These are phyloP conservation scores for Aspergillus hiratsukae DNA, from an alignment of 2,329 filamentous ascomycete genomes.

Conservation along the genomic window DNA sequence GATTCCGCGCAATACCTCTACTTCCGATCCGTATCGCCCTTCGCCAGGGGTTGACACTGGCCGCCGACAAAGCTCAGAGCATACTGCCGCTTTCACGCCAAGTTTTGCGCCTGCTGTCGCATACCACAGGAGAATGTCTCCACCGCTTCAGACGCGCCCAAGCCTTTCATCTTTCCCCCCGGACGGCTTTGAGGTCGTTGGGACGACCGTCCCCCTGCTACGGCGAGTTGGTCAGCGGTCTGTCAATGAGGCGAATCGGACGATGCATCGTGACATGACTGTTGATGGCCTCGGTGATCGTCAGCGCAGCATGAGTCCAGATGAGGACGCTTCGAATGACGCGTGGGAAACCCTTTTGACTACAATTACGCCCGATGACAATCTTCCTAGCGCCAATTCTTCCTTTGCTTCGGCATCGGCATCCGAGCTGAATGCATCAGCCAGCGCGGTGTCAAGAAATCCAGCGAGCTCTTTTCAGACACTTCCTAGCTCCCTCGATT, in stretches of 20 bases:
- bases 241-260: constrained; percentile 19
- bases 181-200: constrained; percentile 16
- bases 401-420: constrained; percentile 65
- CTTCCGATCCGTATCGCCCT: constrained; percentile 23
- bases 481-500: constrained; percentile 21
- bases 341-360: constrained; percentile 77
- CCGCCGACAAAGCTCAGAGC: constrained; percentile 13
- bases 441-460: constrained; percentile 29
- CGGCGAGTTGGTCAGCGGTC: constrained; percentile 34
- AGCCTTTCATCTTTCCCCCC: constrained; percentile 21
- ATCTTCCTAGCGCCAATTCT: constrained; percentile 72
- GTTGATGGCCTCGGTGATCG: constrained; percentile 79
- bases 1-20: constrained; percentile 32
- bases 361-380: constrained; percentile 76
- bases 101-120: constrained; percentile 43
- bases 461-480: constrained; percentile 44
- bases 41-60: constrained; percentile 15
- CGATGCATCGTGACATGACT: constrained; percentile 15
- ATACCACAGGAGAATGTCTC: constrained; percentile 23
- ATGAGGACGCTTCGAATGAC: constrained; percentile 47
- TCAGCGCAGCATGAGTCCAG: constrained; percentile 72
- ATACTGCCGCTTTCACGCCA: constrained; percentile 34
- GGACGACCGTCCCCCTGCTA: constrained; percentile 22
- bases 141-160: constrained; percentile 10
- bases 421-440: constrained; percentile 23